Percentiles rank a stretch among this genome's conserved stretches.
Conservation (phyloP, 108 stramenopile genomes). For the Schizochytrium sp. region DNA sequence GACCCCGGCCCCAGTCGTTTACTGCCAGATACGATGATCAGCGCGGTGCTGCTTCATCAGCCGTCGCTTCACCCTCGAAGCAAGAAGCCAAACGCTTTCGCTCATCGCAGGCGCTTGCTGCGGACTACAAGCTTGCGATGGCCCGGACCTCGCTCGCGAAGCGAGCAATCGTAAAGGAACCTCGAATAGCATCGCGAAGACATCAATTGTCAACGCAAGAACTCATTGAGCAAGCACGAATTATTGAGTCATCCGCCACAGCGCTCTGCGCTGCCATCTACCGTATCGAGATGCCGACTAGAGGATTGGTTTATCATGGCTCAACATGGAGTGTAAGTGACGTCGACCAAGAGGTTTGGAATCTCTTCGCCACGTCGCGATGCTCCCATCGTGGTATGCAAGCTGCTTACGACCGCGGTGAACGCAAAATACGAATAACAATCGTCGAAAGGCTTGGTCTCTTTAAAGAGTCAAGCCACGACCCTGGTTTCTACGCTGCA, state of each 20-base stretch:
- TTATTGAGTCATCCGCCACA: background rate
- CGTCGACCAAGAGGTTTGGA: background rate
- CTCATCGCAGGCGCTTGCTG: no score
- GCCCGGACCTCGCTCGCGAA: no score
- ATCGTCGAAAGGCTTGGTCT: background rate
- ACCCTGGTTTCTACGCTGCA: background rate
- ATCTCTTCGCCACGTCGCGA: background rate
- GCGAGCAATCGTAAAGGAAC: no score
- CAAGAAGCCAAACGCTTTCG: no score
- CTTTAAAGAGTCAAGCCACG: background rate
- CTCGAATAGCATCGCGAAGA: no score
- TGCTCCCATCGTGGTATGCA: background rate
- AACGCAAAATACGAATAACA: background rate
- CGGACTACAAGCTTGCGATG: no score
- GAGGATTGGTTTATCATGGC: background rate
- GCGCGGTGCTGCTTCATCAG: no score
- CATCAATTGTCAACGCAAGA: no score
- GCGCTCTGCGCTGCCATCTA: background rate
- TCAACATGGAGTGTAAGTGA: background rate
- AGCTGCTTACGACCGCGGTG: background rate
- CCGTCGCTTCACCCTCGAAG: no score
- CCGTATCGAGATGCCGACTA: background rate
- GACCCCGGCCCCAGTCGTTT: no score
- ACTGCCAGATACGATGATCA: no score
- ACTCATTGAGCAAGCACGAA: no score